Conservation (phyloP, 23 red algal genomes). For the Gracilaria domingensis region DNA sequence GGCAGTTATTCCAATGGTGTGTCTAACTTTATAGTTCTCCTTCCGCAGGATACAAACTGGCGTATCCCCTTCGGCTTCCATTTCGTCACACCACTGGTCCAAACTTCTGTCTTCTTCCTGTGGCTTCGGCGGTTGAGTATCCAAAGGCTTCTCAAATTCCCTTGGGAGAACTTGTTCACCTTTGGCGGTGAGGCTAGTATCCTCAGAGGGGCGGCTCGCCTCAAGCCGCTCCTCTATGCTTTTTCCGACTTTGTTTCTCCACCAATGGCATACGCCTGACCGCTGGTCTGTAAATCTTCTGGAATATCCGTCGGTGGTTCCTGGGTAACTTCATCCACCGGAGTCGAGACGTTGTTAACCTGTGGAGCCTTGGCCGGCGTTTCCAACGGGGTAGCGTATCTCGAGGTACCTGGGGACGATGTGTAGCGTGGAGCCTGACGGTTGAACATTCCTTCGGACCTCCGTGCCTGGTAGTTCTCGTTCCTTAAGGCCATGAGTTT, state of each 20-base stretch:
- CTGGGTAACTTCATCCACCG: background rate
- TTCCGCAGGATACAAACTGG: constrained; percentile 11
- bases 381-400: background rate
- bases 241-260: constrained; percentile 10
- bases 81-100: constrained; percentile 8
- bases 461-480: background rate
- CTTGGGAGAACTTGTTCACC: no score
- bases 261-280: background rate
- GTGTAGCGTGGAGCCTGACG: background rate
- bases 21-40: background rate
- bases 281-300: background rate
- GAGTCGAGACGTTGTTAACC: background rate
- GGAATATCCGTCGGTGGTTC: no score
- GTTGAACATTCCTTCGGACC: background rate
- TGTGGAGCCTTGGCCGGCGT: background rate
- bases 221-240: background rate
- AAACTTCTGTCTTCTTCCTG: background rate
- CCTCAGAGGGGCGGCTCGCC: background rate
- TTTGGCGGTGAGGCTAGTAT: background rate
- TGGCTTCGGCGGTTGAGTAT: background rate
- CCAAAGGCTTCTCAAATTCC: no score
- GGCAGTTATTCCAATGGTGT: no score
- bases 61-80: background rate
- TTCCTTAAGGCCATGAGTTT: background rate
- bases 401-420: background rate